Evolutionary conservation across 257 asterid genomes (phyloP), one percentile per base, ranked within the genome.

Genomic region (Jacaranda copaia): DNA sequence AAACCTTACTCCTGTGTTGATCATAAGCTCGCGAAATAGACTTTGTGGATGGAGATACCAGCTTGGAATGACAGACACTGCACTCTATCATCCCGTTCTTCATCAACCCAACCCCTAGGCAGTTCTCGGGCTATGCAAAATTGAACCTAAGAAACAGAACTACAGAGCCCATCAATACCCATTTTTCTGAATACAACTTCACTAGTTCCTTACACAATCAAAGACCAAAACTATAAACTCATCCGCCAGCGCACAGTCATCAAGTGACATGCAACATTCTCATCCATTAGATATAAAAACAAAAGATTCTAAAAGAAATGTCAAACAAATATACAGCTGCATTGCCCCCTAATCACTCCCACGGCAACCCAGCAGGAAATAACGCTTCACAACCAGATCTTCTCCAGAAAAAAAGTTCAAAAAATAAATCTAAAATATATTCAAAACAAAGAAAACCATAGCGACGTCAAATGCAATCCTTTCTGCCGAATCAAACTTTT

Each of bases 31-130:
- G 88, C 62, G 96, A 85, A 72, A 90, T 72, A 39, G 90, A 63
- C 83, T 88, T 90, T 16, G 88, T 73, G 68, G 93, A 78, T 59
- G 96, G 96, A 51, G 89, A 77, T 32, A 85, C 93, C 68, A 90
- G 72, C 83, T 86, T 88, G 88, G 96, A 88, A 85, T 90, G 96
- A 87, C 96, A 90, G 90, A 88, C 91, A 76, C 91, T 89, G 77
- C 96, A 90, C 87, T 90, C 93, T 84, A 85, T 84, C 93, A 88
- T 90, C 87, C 96, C 96, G 84, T 79, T 85, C 79, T 82, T 85
- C 90, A 85, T 85, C 80, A 49, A 74, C 82, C 85, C 71, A 75
- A 73, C 79, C 72, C 74, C 80, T 49, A n/a, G 78, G 85, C 81
- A 76, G 86, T 42, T 42, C 46, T 42, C 46, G 46, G 5, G 87